phyloP scores from a whole-genome alignment of 1,139 yeast genomes.

The Yarrowia galli region DNA sequence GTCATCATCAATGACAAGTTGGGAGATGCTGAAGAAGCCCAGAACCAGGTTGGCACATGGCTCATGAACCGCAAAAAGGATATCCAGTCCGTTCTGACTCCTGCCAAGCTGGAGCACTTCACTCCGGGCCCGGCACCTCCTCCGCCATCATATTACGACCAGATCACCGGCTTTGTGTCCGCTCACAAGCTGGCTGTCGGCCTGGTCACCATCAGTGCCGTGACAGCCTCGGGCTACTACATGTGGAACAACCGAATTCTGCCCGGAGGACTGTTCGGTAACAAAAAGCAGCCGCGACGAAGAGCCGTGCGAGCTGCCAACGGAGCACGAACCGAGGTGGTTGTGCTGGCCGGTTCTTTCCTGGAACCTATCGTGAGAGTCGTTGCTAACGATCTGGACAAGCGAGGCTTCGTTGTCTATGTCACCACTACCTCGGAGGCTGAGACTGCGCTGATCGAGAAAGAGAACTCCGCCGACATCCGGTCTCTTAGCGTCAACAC shows the following conservation, averaged over 20 bases:
- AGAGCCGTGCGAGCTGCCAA: constrained; percentile 68
- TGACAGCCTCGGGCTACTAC: constrained; percentile 45
- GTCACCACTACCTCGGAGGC: constrained; percentile 71
- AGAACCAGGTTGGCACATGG: constrained; percentile 21
- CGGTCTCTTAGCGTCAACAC: constrained; percentile 61
- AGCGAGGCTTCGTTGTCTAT: constrained; percentile 81
- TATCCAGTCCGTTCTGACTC: constrained; percentile 7
- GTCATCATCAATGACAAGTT: constrained; percentile 23
- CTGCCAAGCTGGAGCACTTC: constrained; percentile 11
- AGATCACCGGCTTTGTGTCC: constrained; percentile 46
- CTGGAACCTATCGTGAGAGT: constrained; percentile 75
- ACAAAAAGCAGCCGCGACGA: constrained; percentile 49
- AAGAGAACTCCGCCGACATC: constrained; percentile 62
- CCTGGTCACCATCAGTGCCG: constrained; percentile 44
- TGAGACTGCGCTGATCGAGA: constrained; percentile 65
- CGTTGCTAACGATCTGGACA: constrained; percentile 75
- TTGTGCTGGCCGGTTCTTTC: constrained; percentile 78
- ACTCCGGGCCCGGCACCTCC: constrained; percentile 46
- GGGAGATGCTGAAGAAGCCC: constrained; percentile 30
- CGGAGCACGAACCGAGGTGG: constrained; percentile 79
- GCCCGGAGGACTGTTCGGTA: constrained; percentile 39
- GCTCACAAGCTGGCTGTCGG: constrained; percentile 46
- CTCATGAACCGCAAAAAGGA: constrained; percentile 23
- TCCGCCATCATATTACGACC: constrained; percentile 44
- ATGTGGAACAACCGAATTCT: constrained; percentile 40